Evolutionary conservation across 2,329 filamentous ascomycete genomes (phyloP), one percentile per base, ranked within the genome.

Genomic region (Aspergillus quadrilineatus): DNA sequence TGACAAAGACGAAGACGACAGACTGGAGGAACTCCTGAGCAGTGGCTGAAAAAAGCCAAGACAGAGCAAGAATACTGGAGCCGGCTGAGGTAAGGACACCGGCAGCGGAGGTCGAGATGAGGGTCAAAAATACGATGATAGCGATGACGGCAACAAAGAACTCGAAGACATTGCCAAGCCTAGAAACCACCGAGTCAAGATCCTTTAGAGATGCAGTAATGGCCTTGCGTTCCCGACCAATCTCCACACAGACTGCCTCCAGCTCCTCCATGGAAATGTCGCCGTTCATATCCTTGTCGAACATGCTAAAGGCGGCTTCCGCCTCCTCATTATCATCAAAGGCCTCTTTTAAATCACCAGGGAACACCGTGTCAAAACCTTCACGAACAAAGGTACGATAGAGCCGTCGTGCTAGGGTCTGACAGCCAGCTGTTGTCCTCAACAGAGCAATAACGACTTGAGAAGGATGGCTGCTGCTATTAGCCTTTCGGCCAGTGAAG

Each of bases 251-350:
- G 26, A 95, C 92, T 22, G 90, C 86, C 73, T 97, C 92, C 22
- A 97, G 83, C 71, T 97, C 93, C 67, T 96, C 91, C 84, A 96
- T 92, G 0, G 90, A 95, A 49, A 97, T 96, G 67, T 97, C 93
- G 4, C 92, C 93, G 62, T 97, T 97, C 78, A 97, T 85, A 67
- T 97, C 93, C 69, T 94, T 95, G 76, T 97, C 93, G 64, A 97
- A 97, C 80, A 97, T 92, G 64, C 82, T 80, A 67, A 97, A 97
- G 0, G 92, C 92, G 2, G 89, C 89, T 53, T 94, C 89, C 0
- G 92, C 90, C 69, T 97, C 93, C 12, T 97, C 92, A 15, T 88
- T 82, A 26, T 87, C 89, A 8, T 88, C 83, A 65, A 96, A 97
- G 0, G 90, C 92, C 9, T 82, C 78, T 60, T 86, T 87, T 53